phyloP scores from a whole-genome alignment of 2,329 filamentous ascomycete species.

The Fusarium luffae region DNA sequence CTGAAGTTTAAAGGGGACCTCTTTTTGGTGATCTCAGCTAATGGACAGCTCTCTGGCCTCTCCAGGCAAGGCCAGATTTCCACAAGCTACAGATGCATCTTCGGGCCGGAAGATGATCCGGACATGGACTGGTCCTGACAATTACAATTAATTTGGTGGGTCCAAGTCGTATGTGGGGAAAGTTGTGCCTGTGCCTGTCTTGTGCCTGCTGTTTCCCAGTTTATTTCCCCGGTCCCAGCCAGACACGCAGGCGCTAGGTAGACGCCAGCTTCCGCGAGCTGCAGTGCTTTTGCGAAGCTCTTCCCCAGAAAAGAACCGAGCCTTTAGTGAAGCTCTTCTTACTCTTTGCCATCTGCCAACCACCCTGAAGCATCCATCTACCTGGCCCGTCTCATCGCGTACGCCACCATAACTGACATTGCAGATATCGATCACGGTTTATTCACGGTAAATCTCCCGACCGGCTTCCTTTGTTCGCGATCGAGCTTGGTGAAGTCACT shows the following conservation, averaged over 20 bases:
- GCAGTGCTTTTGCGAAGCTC: constrained; percentile 41
- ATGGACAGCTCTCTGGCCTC: constrained; percentile 37
- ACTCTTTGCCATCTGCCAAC: constrained; percentile 8
- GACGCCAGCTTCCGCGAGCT: constrained; percentile 33
- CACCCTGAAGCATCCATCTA: neutral
- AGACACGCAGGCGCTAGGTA: constrained; percentile 38
- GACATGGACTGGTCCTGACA: neutral
- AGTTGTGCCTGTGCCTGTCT: constrained; percentile 2
- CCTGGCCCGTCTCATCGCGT: neutral
- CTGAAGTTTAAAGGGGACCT: constrained; percentile 37
- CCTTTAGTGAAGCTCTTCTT: constrained; percentile 28
- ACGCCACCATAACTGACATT: neutral
- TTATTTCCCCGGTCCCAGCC: constrained; percentile 32
- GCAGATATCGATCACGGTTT: neutral
- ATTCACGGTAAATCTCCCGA: neutral
- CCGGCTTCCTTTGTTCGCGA: constrained; percentile 8
- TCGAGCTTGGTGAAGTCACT: constrained; percentile 6
- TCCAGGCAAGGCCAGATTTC: constrained; percentile 32
- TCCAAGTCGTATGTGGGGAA: constrained; percentile 14
- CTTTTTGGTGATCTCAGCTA: constrained; percentile 31
- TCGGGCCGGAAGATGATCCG: constrained; percentile 30
- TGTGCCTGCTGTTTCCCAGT: constrained; percentile 28
- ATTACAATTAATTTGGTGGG: constrained; percentile 13
- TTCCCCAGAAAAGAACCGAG: constrained; percentile 30
- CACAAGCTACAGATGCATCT: neutral